phyloP scores from a whole-genome alignment of 768 basidiomycete species.

The Boletus insuetus region DNA sequence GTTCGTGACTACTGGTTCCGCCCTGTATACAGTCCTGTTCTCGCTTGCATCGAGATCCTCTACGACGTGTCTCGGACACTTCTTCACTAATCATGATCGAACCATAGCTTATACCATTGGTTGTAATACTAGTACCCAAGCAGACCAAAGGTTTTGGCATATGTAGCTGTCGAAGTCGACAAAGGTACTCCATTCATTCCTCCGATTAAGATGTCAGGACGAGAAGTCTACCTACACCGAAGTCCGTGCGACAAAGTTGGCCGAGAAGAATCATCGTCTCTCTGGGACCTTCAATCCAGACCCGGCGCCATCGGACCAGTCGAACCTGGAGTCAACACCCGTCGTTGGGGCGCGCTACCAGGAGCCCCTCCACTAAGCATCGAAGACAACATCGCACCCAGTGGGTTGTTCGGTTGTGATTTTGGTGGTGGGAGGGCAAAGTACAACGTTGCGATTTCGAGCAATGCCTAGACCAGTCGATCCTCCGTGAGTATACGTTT shows the following conservation, averaged over 20 bases:
- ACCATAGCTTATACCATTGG: conserved; percentile 3
- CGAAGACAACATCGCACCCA: conserved; percentile 87
- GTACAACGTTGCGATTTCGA: conserved; percentile 69
- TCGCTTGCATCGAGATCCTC: conserved; percentile 14
- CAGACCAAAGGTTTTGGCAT: not conserved
- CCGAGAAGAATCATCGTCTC: conserved; percentile 5
- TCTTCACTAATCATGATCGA: conserved; percentile 20
- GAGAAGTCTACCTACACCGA: conserved; percentile 5
- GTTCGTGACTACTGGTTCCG: conserved; percentile 11
- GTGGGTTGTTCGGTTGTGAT: conserved; percentile 67
- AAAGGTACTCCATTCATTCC: not conserved
- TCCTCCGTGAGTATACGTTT: not conserved
- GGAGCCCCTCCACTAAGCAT: conserved; percentile 74
- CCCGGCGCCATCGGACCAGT: conserved; percentile 23
- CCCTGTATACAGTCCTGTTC: not conserved
- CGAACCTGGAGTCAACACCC: conserved; percentile 28
- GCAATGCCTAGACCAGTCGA: conserved; percentile 48
- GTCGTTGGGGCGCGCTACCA: conserved; percentile 25
- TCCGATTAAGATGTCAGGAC: conserved; percentile 10
- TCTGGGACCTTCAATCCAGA: conserved; percentile 23
- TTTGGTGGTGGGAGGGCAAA: conserved; percentile 86
- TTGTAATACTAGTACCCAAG: conserved; percentile 11
- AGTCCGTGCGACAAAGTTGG: conserved; percentile 5
- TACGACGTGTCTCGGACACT: not conserved
- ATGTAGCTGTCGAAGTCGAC: not conserved